A percentile compares a stretch with the other conserved stretches of the same genome.
These are phyloP conservation scores for Colletotrichum coccodes DNA, from an alignment of 2,329 filamentous ascomycete genomes.

Conservation along the genomic window DNA sequence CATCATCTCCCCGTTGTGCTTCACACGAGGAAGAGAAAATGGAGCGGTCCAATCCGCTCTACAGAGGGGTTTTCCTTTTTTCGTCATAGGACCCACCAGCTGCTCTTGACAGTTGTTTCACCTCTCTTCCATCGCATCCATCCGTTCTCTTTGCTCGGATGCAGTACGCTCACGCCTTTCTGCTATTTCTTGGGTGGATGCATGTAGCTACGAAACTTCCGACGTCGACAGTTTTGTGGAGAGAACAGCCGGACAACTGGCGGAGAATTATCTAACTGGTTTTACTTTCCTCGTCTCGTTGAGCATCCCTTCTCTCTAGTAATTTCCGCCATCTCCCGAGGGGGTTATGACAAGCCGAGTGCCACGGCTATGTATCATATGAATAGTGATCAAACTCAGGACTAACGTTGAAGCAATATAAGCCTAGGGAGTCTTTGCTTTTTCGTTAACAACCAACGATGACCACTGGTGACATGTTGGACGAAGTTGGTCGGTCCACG, in stretches of 20 bases:
- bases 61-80: neutral
- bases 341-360: neutral
- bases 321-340: neutral
- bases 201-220: neutral
- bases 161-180: neutral
- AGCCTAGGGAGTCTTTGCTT: neutral
- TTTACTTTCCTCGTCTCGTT: neutral
- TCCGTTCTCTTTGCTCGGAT: neutral
- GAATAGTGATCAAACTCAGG: neutral
- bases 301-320: neutral
- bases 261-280: neutral
- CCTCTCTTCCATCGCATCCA: neutral
- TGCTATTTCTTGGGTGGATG: no score
- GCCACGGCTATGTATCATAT: neutral
- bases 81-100: neutral
- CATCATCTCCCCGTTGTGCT: neutral
- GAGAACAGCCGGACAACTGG: neutral
- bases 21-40: rapidly evolving
- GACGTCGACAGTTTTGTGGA: neutral
- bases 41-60: neutral
- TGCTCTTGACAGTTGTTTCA: neutral
- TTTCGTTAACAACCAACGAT: neutral
- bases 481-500: no score
- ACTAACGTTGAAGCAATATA: no score
- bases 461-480: no score